A percentile compares a stretch with the other conserved stretches of the same genome.
Conservation (phyloP, 768 basidiomycete genomes). For the Gymnopilus dilepis region DNA sequence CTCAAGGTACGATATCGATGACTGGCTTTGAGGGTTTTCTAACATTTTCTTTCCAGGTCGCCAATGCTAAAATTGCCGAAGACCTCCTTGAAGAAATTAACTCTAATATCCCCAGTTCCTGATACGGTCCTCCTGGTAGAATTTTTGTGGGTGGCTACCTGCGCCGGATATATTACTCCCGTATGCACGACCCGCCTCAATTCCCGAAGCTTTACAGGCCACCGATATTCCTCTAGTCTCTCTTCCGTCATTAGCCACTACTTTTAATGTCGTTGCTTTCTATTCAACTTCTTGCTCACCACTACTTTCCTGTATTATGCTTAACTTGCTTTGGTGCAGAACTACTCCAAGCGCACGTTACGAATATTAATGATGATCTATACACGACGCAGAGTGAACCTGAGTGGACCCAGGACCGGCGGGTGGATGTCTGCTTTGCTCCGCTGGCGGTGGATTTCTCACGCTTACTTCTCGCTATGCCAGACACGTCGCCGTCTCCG, state of each 20-base stretch:
- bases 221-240: background rate
- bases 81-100: constrained; percentile 67
- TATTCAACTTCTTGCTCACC: constrained; percentile 10
- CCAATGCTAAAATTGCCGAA: constrained; percentile 71
- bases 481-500: constrained; percentile 21
- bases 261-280: constrained; percentile 17
- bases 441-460: constrained; percentile 14
- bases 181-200: background rate
- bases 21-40: background rate
- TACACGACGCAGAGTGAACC: background rate
- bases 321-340: constrained; percentile 15
- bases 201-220: background rate
- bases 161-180: background rate
- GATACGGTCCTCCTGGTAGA: background rate
- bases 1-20: constrained; percentile 56
- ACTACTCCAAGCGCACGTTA: background rate
- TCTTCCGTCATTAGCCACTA: constrained; percentile 8
- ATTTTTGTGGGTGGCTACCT: background rate
- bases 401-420: background rate
- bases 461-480: constrained; percentile 14
- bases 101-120: constrained; percentile 48
- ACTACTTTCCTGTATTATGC: constrained; percentile 26
- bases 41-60: constrained; percentile 46
- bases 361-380: constrained; percentile 14
- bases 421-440: background rate